phyloP scores from a whole-genome alignment of 306 rosid species.

The Prunus persica region DNA sequence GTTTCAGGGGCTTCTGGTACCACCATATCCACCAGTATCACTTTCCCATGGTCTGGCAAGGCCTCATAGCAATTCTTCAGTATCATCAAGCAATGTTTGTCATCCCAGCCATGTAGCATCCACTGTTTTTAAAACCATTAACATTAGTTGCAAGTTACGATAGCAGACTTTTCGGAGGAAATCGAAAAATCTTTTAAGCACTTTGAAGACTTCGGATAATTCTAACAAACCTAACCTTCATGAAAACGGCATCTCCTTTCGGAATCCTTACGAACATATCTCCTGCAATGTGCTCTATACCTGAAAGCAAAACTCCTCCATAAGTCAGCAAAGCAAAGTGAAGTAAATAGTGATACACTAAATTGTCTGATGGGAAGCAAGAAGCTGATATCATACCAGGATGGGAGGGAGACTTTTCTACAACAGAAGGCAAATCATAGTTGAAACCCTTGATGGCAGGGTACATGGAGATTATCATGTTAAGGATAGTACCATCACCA shows the following conservation, averaged over 20 bases:
- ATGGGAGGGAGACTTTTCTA: constrained; percentile 14
- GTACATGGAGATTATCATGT: constrained; percentile 27
- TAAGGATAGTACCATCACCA: constrained; percentile 18
- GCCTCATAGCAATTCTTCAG: constrained; percentile 25
- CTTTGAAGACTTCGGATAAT: not conserved
- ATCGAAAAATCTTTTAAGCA: not conserved
- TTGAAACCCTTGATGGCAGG: constrained; percentile 27
- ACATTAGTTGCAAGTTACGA: not conserved
- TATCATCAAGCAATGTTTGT: constrained; percentile 7
- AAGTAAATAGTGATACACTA: not conserved
- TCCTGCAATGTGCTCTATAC: constrained; percentile 24
- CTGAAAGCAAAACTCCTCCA: not conserved
- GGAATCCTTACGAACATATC: constrained; percentile 29
- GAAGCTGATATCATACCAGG: constrained; percentile 5
- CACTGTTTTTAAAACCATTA: constrained; percentile 8
- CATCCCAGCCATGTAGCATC: constrained; percentile 20
- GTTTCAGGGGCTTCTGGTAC: constrained; percentile 18
- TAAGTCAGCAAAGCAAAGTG: not conserved
- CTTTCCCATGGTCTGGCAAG: constrained; percentile 22
- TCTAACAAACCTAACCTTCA: constrained; percentile 18
- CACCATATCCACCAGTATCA: constrained; percentile 25
- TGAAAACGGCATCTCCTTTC: constrained; percentile 28
- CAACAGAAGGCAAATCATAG: constrained; percentile 29
- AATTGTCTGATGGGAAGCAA: not conserved
- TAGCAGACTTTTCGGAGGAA: not conserved